Base-by-base conservation (phyloP, 2,329 filamentous ascomycete genomes). In the Pestalotiopsis fici region DNA sequence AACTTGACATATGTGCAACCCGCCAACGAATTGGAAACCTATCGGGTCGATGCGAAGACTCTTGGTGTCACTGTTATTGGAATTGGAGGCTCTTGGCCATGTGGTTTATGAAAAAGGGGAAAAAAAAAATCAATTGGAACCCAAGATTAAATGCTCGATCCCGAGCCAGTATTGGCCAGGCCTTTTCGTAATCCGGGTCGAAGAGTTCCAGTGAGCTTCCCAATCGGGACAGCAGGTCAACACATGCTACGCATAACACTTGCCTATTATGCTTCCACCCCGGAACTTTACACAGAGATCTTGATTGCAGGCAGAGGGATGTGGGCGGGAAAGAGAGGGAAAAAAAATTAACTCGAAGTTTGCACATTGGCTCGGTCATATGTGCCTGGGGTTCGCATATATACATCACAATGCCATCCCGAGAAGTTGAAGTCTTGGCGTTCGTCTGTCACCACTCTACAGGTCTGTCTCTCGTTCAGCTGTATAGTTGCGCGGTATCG, bases 371-470 rank as follows among this genome's bases (percentile, higher is more conserved):
- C 21, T 37, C 18, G 39, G 21, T 35, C 35, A 56, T 37, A n/a
- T 18, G n/a, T 55, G 62, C 27, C 27, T 21, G 39, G n/a, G n/a
- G 11, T 50, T 65, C 43, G 35, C 27, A 64, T 65, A 65, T 64
- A 65, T 65, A 65, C 54, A 23, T 59, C 54, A 35, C 25, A n/a
- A 59, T 57, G 63, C 18, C n/a, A 28, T 35, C 28, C 31, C 23
- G 23, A 25, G n/a, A 39, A 56, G 11, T n/a, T 65, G 28, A 43
- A 23, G 63, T 65, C 63, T 65, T 65, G 63, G 63, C 63, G 39
- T 23, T 59, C 54, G 11, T 56, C 47, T n/a, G 21, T 35, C 37
- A 63, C 60, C 56, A n/a, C 54, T 65, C 28, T 27, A 59, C 21
- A 43, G 39, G 23, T 39, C 54, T 65, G 31, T 56, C 28, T 60